Base-by-base conservation (phyloP, 148 eudicot species). In the Heliamphora exappendiculata region DNA sequence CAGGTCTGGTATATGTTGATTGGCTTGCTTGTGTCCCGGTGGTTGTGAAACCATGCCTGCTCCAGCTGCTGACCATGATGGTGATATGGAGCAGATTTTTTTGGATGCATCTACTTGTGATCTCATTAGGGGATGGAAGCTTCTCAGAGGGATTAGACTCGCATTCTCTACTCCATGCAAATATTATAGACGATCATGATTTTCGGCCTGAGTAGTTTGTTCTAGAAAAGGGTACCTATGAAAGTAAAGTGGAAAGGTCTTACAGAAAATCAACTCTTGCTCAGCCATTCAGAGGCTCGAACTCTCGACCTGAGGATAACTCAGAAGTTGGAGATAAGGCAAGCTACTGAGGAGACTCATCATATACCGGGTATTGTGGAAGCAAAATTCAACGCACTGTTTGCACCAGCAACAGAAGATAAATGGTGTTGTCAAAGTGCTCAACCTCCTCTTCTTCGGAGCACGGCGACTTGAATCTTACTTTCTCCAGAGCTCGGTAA, bases 191-290 rank as follows among this genome's bases (percentile, higher is more conserved):
- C 76, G 91, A 90, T 55, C 94, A 91, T 70, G 99, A 96, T 78
- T 96, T 93, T 80, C 89, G 91, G 82, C 97, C 98, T 3, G 85
- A 82, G 47, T 89, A 90, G 37, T 86, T 87, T 86, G 95, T 96
- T 42, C 53, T 87, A 41, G 97, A 93, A 68, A 92, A 91, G 82
- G 84, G 82, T 65, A 82, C 81, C 34, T 79, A 76, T 86, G 73
- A 80, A 77, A 78, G 92, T 96, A 54, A 84, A 76, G 54, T 96
- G 99, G 99, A 81, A 57, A 70, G 67, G 67, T 73, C 39, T 74
- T 44, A 49, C 41, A 7, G 74, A 22, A 12, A 67, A 74, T 80
- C 75, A 44, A 67, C n/a, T n/a, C n/a, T n/a, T n/a, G n/a, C n/a
- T n/a, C n/a, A n/a, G n/a, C n/a, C n/a, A n/a, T n/a, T n/a, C n/a